Conservation (phyloP, 139 green algal genomes). For the Chlamydomonas eustigma region DNA sequence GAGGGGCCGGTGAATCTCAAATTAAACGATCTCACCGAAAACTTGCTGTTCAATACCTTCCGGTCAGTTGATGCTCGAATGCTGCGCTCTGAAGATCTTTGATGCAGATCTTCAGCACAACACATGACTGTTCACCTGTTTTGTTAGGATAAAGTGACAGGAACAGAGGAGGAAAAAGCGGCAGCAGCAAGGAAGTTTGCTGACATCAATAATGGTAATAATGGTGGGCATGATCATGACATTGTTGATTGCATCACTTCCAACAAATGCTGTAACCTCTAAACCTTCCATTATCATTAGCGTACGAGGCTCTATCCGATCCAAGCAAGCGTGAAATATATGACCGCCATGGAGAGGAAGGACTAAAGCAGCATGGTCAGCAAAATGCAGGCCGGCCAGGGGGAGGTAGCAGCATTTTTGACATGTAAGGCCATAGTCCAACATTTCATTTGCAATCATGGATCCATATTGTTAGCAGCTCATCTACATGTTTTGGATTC, state of each 20-base stretch:
- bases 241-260: not conserved
- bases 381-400: constrained; percentile 41
- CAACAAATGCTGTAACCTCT: no score
- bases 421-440: constrained; percentile 49
- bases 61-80: not conserved
- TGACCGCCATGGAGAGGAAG: constrained; percentile 95
- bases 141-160: constrained; percentile 76
- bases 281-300: no score
- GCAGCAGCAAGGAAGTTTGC: constrained; percentile 86
- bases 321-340: constrained; percentile 80
- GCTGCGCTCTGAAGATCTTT: not conserved
- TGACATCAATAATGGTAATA: constrained; percentile 85
- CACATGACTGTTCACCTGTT: not conserved
- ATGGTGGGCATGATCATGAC: not conserved
- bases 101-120: not conserved
- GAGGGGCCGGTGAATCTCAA: not conserved
- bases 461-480: not conserved
- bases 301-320: constrained; percentile 93
- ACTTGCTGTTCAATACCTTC: not conserved
- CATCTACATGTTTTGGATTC: not conserved
- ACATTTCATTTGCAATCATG: not conserved
- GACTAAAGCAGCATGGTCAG: constrained; percentile 83
- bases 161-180: constrained; percentile 81
- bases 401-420: constrained; percentile 78
- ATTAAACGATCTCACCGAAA: not conserved